These are phyloP conservation scores for Colletotrichum ledebouriae DNA, from an alignment of 2,329 filamentous ascomycete genomes.

Conservation along the genomic window DNA sequence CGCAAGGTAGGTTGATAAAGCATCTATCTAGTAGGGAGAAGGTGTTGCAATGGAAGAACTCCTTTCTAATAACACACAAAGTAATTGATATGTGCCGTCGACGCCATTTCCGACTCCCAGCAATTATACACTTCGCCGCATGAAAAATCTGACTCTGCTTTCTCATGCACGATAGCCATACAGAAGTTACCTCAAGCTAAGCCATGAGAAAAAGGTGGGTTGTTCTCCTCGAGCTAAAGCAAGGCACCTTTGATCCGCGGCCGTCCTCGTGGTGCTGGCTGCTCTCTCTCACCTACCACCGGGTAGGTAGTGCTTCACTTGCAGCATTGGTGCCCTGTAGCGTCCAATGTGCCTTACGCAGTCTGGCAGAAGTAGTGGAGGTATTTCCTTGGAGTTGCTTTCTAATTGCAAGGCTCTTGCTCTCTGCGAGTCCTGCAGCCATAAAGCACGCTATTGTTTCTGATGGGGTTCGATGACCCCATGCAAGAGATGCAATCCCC, in stretches of 20 bases:
- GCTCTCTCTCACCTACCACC: background rate
- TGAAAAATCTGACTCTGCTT: background rate
- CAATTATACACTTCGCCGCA: background rate
- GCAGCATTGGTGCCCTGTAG: constrained; percentile 18
- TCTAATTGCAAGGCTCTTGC: background rate
- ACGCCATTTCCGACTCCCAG: background rate
- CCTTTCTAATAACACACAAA: constrained; percentile 3
- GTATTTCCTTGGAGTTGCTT: background rate
- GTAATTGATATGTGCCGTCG: background rate
- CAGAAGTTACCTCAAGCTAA: too few relatives aligned
- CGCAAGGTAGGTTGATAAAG: too few relatives aligned
- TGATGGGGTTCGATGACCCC: constrained; percentile 39
- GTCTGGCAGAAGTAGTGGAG: background rate
- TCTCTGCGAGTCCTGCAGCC: constrained; percentile 28
- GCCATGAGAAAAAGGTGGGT: background rate
- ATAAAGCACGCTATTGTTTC: constrained; percentile 42
- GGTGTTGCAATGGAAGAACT: background rate
- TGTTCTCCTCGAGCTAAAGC: constrained; percentile 17
- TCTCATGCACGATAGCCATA: background rate
- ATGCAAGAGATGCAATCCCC: constrained; percentile 6
- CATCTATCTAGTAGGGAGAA: background rate
- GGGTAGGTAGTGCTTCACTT: background rate
- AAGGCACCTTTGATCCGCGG: constrained; percentile 22
- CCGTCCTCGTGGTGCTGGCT: constrained; percentile 11
- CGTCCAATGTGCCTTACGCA: too few relatives aligned